Percentiles rank a stretch among this genome's conserved stretches.
These are phyloP conservation scores for Alternaria longipes DNA, from an alignment of 2,329 filamentous ascomycete species.

Conservation along the genomic window DNA sequence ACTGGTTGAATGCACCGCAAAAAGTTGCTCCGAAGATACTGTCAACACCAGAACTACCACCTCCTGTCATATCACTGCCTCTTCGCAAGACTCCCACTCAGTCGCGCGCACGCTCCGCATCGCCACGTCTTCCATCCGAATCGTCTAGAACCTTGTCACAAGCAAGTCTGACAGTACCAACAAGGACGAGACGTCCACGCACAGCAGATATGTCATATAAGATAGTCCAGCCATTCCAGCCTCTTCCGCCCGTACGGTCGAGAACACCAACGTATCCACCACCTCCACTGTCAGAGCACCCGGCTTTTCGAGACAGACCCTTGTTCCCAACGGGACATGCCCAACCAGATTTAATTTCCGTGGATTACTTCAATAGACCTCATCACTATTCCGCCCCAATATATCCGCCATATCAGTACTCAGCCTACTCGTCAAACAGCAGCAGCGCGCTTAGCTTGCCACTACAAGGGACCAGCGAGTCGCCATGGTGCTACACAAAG, in stretches of 20 bases:
- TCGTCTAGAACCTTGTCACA: slow-evolving; percentile 7
- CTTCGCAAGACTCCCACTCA: slow-evolving; percentile 2
- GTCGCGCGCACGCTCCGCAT: slow-evolving; percentile 28
- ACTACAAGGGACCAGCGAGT: slow-evolving; percentile 22
- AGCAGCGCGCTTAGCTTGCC: slow-evolving; percentile 34
- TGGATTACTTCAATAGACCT: slow-evolving; percentile 22
- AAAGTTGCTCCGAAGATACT: slow-evolving; percentile 19
- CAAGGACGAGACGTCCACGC: not conserved
- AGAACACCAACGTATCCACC: slow-evolving; percentile 17
- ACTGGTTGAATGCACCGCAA: slow-evolving; percentile 24
- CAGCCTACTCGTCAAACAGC: slow-evolving; percentile 18
- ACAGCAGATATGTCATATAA: not conserved
- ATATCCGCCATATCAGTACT: not conserved
- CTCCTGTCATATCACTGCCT: slow-evolving; percentile 33
- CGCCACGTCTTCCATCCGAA: slow-evolving; percentile 14
- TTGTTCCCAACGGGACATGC: not conserved
- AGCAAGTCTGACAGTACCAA: slow-evolving; percentile 12
- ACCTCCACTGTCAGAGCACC: slow-evolving; percentile 6
- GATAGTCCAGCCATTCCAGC: slow-evolving; percentile 9
- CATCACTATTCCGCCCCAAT: not conserved
- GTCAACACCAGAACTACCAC: slow-evolving; percentile 34
- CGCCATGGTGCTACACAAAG: slow-evolving; percentile 28
- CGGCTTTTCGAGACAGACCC: slow-evolving; percentile 7
- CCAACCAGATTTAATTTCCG: not conserved
- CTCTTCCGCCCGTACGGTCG: slow-evolving; percentile 26